These are phyloP conservation scores for Galerina sulciceps DNA, from an alignment of 768 basidiomycete genomes.

Conservation along the genomic window DNA sequence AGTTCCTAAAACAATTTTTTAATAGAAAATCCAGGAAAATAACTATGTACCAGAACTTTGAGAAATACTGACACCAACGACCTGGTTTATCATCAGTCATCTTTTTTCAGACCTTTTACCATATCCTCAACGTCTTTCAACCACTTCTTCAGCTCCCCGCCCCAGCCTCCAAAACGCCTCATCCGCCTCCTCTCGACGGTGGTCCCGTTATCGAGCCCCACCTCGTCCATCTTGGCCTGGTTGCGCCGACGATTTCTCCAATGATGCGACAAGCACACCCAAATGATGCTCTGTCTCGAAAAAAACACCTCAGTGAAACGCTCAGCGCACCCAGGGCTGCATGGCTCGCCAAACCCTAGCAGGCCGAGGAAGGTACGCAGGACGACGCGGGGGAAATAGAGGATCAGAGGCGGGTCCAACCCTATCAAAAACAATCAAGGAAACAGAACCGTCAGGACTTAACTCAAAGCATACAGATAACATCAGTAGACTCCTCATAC, in stretches of 20 bases:
- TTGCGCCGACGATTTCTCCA: conserved; percentile 27
- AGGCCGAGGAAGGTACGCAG: conserved; percentile 55
- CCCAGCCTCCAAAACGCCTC: conserved; percentile 58
- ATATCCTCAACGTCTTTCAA: conserved; percentile 36
- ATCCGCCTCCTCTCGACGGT: conserved; percentile 37
- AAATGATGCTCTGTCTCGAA: conserved; percentile 54
- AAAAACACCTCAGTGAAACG: conserved; percentile 45
- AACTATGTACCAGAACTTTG: too few species aligned
- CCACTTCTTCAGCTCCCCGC: conserved; percentile 46
- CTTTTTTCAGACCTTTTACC: conserved; percentile 14
- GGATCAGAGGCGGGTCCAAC: conserved; percentile 67
- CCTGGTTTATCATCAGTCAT: too few species aligned
- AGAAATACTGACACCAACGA: too few species aligned
- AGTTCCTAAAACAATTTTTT: too few species aligned
- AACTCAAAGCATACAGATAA: conserved; percentile 47
- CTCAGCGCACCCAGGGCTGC: conserved; percentile 56
- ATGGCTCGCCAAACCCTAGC: conserved; percentile 35
- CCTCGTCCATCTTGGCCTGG: conserved; percentile 30
- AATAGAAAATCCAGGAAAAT: too few species aligned
- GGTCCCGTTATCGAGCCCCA: conserved; percentile 36
- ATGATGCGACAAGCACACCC: conserved; percentile 53
- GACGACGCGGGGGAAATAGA: conserved; percentile 65
- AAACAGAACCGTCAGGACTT: background rate
- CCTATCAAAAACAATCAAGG: conserved; percentile 50
- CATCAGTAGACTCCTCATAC: conserved; percentile 46